Conservation (phyloP, 1,284 basidiomycete species). For the Crucibulum cyathiforme region DNA sequence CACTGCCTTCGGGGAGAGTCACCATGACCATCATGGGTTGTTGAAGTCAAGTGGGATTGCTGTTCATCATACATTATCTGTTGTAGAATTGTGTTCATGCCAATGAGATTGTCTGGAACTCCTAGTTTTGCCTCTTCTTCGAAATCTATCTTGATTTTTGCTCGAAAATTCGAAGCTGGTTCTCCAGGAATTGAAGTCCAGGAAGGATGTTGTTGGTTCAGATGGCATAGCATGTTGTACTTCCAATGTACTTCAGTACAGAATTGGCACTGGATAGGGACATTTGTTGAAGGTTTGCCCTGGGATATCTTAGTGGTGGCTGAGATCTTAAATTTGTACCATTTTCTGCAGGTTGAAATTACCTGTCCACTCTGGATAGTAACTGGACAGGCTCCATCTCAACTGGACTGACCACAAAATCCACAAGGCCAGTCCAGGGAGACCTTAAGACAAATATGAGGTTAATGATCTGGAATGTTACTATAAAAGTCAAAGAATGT, state of each 20-base stretch:
- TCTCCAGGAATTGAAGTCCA: constrained; percentile 1
- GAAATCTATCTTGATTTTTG: too few species aligned
- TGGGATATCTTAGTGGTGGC: constrained; percentile 11
- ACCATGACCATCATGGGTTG: too few species aligned
- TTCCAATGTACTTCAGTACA: constrained; percentile 21
- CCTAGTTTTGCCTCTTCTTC: too few species aligned
- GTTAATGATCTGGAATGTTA: neutral
- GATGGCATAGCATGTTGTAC: constrained; percentile 16
- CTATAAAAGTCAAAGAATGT: neutral
- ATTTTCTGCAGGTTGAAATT: constrained; percentile 9
- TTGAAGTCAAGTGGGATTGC: too few species aligned
- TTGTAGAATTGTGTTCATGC: too few species aligned
- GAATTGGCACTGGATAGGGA: constrained; percentile 14
- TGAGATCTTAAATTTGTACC: constrained; percentile 12
- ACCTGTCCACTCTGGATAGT: constrained; percentile 11
- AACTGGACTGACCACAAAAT: constrained; percentile 14
- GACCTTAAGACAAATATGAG: constrained; percentile 2
- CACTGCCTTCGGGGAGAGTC: too few species aligned
- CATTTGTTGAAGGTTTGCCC: constrained; percentile 21
- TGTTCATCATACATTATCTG: too few species aligned
- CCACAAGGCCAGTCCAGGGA: constrained; percentile 15
- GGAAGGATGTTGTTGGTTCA: constrained; percentile 9
- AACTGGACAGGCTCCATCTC: constrained; percentile 6
- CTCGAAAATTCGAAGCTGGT: too few species aligned
- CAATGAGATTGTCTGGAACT: too few species aligned